A percentile compares a stretch with the other conserved stretches of the same genome.
These are phyloP conservation scores for Coemansia guatemalensis DNA, from an alignment of 192 early-diverging fungal species.

Conservation along the genomic window DNA sequence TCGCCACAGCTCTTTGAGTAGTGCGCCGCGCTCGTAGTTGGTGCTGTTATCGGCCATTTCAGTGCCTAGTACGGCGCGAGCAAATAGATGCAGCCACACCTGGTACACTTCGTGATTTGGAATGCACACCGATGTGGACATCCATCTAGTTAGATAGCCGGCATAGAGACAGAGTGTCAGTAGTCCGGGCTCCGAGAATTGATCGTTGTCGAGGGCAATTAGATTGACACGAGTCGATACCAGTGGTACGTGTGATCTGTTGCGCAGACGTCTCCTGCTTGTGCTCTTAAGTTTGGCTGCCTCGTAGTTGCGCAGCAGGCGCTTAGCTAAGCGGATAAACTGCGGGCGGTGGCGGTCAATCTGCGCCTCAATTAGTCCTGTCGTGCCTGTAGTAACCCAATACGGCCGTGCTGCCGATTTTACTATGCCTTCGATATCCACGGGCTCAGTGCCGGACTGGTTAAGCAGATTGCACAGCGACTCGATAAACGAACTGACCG, in stretches of 20 bases:
- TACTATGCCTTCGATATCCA: neutral
- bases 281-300: neutral
- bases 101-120: slow-evolving; percentile 35
- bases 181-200: slow-evolving; percentile 24
- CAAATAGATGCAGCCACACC: slow-evolving; percentile 24
- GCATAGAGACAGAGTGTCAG: slow-evolving; percentile 27
- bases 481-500: slow-evolving; percentile 40
- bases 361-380: slow-evolving; percentile 20
- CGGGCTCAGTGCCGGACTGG: neutral
- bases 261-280: neutral
- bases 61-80: slow-evolving; percentile 24
- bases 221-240: slow-evolving; percentile 11
- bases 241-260: slow-evolving; percentile 1
- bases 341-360: slow-evolving; percentile 20
- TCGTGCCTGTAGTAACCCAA: slow-evolving; percentile 31
- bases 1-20: slow-evolving; percentile 24
- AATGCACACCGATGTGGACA: slow-evolving; percentile 24
- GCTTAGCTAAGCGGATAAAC: slow-evolving; percentile 12
- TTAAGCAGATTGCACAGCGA: slow-evolving; percentile 15
- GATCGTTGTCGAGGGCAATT: slow-evolving; percentile 15
- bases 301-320: slow-evolving; percentile 17
- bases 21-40: slow-evolving; percentile 19
- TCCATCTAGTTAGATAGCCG: slow-evolving; percentile 18
- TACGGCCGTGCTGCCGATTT: slow-evolving; percentile 17
- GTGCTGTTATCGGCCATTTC: slow-evolving; percentile 24